Evolutionary conservation across 257 asterid genomes (phyloP).

Genomic region (Solanum bukasovii): DNA sequence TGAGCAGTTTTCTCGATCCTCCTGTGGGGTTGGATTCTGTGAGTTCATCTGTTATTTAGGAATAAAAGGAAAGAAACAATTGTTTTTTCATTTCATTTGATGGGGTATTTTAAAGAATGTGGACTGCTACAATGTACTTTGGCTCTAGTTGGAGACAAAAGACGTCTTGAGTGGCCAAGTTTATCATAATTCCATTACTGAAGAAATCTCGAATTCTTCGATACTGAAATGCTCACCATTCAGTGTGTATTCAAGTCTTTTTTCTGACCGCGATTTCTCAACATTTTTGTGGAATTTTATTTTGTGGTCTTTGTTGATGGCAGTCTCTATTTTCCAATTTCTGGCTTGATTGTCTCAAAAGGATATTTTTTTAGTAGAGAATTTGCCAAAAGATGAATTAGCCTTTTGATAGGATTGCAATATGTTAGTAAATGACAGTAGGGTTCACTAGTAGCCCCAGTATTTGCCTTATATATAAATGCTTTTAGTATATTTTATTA

Average conservation of each 20-base stretch:
- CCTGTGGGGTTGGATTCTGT: slow-evolving; percentile 16
- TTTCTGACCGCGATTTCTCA: neutral
- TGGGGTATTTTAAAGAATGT: slow-evolving; percentile 16
- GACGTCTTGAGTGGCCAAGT: neutral
- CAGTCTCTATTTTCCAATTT: neutral
- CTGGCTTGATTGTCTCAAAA: neutral
- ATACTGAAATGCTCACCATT: neutral
- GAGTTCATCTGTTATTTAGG: slow-evolving; percentile 28
- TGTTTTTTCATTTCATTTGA: slow-evolving; percentile 11
- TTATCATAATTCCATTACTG: neutral
- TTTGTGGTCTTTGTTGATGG: neutral
- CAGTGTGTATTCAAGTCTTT: neutral
- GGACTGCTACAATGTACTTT: slow-evolving; percentile 4
- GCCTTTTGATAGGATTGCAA: neutral
- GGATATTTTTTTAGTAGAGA: neutral
- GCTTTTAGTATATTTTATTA: too few species aligned
- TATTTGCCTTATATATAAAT: neutral
- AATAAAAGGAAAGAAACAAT: slow-evolving; percentile 31
- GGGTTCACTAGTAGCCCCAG: too few species aligned
- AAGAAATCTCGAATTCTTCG: neutral
- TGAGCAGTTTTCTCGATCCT: neutral
- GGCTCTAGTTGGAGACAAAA: slow-evolving; percentile 2
- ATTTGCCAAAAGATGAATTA: neutral
- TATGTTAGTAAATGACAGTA: neutral
- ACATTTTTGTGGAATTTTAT: neutral